A percentile compares a stretch with the other conserved stretches of the same genome.
These are phyloP conservation scores for Macrophomina phaseolina DNA, from an alignment of 2,329 filamentous ascomycete genomes.

Conservation along the genomic window DNA sequence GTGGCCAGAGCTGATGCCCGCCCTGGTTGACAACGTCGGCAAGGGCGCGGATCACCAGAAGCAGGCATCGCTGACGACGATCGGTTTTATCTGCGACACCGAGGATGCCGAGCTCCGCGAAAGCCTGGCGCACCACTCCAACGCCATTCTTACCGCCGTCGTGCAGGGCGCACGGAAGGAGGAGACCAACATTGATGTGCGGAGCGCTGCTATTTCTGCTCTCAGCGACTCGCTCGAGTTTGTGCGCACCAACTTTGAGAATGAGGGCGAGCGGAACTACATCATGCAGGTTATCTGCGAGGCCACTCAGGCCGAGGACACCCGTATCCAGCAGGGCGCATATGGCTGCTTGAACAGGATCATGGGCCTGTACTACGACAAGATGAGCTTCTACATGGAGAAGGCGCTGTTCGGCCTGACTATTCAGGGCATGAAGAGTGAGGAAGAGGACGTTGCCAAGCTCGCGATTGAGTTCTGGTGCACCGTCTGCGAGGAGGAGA, in stretches of 20 bases:
- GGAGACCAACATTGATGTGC: slow-evolving; percentile 88
- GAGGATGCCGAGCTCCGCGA: slow-evolving; percentile 86
- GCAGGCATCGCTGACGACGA: slow-evolving; percentile 92
- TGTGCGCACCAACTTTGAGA: slow-evolving; percentile 97
- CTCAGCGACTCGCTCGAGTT: slow-evolving; percentile 97
- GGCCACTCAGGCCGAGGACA: slow-evolving; percentile 91
- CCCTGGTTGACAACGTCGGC: slow-evolving; percentile 90
- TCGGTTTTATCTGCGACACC: slow-evolving; percentile 97
- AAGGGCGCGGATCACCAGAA: slow-evolving; percentile 86
- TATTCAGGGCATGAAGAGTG: slow-evolving; percentile 97
- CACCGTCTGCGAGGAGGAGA: slow-evolving; percentile 99
- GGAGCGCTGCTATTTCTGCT: slow-evolving; percentile 89
- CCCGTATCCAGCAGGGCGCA: slow-evolving; percentile 89
- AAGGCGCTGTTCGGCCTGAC: slow-evolving; percentile 97
- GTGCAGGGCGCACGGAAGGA: slow-evolving; percentile 97
- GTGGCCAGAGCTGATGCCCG: slow-evolving; percentile 90
- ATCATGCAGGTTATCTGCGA: slow-evolving; percentile 99
- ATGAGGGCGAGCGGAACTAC: slow-evolving; percentile 98
- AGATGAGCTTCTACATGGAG: slow-evolving; percentile 99
- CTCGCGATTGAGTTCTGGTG: slow-evolving; percentile 99
- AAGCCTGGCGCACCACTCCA: slow-evolving; percentile 84
- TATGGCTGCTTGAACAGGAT: slow-evolving; percentile 98
- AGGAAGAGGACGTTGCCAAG: slow-evolving; percentile 97
- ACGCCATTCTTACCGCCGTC: slow-evolving; percentile 96
- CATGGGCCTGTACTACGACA: slow-evolving; percentile 98